Evolutionary conservation across 129 eudicot genomes (phyloP), one percentile per base, ranked within the genome.

Genomic region (Ambrosia trifida): DNA sequence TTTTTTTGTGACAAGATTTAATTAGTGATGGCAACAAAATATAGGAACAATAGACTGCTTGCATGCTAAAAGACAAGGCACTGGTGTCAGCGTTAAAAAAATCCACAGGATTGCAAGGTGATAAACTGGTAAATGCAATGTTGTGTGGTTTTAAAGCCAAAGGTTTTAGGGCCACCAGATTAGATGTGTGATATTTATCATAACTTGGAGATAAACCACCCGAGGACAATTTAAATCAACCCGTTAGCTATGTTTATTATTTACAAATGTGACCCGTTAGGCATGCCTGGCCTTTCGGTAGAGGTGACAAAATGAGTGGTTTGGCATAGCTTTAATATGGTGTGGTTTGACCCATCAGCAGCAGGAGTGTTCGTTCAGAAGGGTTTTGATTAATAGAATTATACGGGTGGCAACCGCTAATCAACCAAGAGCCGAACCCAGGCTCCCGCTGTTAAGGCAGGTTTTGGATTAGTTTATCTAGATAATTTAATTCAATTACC

Each of bases 1-100:
- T 36, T 17, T 47, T 47, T 76, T 69, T 46, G 17, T 58, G 35
- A 35, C 14, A 57, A 30, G 60, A 66, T n/a, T 59, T 19, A 28
- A 69, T 60, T 69, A 64, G 70, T 64, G 53, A 68, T 76, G 75
- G 80, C 64, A 69, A 77, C 54, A 35, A 70, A 69, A 33, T 59
- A 70, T 69, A 17, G 11, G 61, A 44, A 46, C 32, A 10, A 5
- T 33, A 59, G 53, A 51, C 14, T 72, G 43, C 20, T 33, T 72
- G 17, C 57, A 73, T 46, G 70, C 75, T 76, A 68, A 59, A 68
- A 76, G 69, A 76, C 80, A 68, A 8, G 17, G 20, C 3, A 18
- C 10, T 58, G n/a, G 54, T 43, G 50, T 20, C 32, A 59, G 41
- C 41, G 3, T 52, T 12, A 32, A 12, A 12, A 28, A 12, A 2